Conservation (phyloP, 176 grass and related monocot species). For the Calamus simplicifolius region DNA sequence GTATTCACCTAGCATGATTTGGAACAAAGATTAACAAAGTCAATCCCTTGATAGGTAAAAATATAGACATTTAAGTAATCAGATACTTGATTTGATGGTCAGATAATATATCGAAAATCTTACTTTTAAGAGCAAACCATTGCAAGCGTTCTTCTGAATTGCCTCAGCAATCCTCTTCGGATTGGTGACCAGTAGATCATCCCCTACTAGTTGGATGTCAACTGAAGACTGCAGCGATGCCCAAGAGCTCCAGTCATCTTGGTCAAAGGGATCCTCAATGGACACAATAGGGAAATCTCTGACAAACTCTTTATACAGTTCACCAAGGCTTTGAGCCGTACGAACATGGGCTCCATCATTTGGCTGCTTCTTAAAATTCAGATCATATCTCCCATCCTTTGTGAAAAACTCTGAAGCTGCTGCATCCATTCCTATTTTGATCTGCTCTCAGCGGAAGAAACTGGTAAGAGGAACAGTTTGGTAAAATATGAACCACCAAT, state of each 20-base stretch:
- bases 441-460: slow-evolving; percentile 36
- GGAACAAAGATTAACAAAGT: too few relatives aligned
- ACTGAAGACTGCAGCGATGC: slow-evolving; percentile 65
- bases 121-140: slow-evolving; percentile 87
- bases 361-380: slow-evolving; percentile 95
- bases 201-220: slow-evolving; percentile 88
- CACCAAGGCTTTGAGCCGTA: slow-evolving; percentile 47
- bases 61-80: too few relatives aligned
- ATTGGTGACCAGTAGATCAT: slow-evolving; percentile 97
- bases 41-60: too few relatives aligned
- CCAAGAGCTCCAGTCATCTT: slow-evolving; percentile 96
- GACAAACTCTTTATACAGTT: slow-evolving; percentile 76
- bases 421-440: slow-evolving; percentile 99
- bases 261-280: slow-evolving; percentile 97
- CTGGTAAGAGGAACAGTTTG: not conserved
- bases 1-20: too few relatives aligned
- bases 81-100: too few relatives aligned
- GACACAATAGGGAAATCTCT: slow-evolving; percentile 96
- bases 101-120: not conserved
- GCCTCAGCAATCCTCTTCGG: slow-evolving; percentile 85
- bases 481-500: not conserved
- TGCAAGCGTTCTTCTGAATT: slow-evolving; percentile 85
- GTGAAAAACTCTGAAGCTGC: slow-evolving; percentile 94
- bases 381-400: slow-evolving; percentile 76
- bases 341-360: slow-evolving; percentile 70